Base-by-base conservation (phyloP, 1,284 basidiomycete species). In the Moniliophthora roreri region DNA sequence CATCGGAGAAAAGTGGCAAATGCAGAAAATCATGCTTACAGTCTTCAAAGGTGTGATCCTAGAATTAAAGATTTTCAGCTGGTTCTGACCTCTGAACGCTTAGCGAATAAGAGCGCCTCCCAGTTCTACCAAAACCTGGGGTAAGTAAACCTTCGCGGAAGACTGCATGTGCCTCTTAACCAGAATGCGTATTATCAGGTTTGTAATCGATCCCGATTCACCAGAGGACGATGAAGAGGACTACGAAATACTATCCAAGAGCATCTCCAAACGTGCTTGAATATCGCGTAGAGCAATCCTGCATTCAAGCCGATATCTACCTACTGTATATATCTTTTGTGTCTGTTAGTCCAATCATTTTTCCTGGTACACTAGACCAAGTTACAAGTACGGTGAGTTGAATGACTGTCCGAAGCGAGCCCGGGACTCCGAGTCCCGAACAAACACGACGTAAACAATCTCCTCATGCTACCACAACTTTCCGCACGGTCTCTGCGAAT, bases 11-110 rank as follows among this genome's bases (percentile, higher is more conserved):
- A 63, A 61, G 28, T 85, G 76, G 70, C 51, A 62, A 0, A 88
- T 91, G 85, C 65, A 81, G 35, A 86, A 82, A 62, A 66, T 90
- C 34, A 78, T 86, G 74, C 76, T 91, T n/a, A 91, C 89, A 0
- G 85, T 82, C 3, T 74, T 90, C 51, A 83, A 81, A 76, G 74
- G 89, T 89, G 47, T 42, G 3, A 6, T 21, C 28, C 7, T 50
- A 24, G 7, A 21, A 2, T 46, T 3, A 44, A 21, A 47, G 16
- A 37, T 28, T 48, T 18, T 34, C 1, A 40, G 18, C 53, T 13
- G 26, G 49, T 51, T 11, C 32, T 49, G 21, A 21, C 55, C n/a
- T n/a, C n/a, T n/a, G n/a, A n/a, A n/a, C n/a, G n/a, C n/a, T n/a
- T n/a, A 91, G 87, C 66, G 1, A 90, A 91, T 59, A 51, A 54